These are phyloP conservation scores for Suillus clintonianus DNA, from an alignment of 768 basidiomycete species.

Conservation along the genomic window DNA sequence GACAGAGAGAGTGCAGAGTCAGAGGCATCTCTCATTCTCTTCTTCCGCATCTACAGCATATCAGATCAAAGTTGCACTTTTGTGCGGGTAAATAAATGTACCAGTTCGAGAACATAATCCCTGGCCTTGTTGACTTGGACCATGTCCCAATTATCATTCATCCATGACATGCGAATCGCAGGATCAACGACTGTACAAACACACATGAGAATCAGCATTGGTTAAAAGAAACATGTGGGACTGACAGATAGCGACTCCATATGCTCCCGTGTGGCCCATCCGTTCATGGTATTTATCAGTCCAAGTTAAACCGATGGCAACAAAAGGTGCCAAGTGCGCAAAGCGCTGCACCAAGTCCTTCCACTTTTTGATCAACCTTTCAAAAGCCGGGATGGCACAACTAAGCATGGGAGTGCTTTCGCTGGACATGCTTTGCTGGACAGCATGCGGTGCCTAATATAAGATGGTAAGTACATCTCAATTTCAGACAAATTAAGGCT, in stretches of 20 bases:
- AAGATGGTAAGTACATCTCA: background rate
- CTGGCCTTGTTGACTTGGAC: background rate
- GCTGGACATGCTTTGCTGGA: constrained; percentile 2
- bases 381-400: constrained; percentile 2
- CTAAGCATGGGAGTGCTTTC: constrained; percentile 1
- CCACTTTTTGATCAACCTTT: constrained; percentile 5
- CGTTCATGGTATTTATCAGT: background rate
- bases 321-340: background rate
- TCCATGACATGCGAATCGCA: background rate
- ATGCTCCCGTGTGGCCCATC: background rate
- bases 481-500: background rate
- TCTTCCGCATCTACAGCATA: background rate
- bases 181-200: background rate
- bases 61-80: background rate
- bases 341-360: background rate
- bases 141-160: background rate
- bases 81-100: background rate
- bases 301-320: background rate
- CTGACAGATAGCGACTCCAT: background rate
- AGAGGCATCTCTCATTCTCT: background rate
- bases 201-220: background rate
- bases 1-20: background rate
- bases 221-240: background rate
- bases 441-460: background rate
- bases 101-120: background rate